These are phyloP conservation scores for Arthrobotrys sphaeroides DNA, from an alignment of 2,329 filamentous ascomycete genomes.

Conservation along the genomic window DNA sequence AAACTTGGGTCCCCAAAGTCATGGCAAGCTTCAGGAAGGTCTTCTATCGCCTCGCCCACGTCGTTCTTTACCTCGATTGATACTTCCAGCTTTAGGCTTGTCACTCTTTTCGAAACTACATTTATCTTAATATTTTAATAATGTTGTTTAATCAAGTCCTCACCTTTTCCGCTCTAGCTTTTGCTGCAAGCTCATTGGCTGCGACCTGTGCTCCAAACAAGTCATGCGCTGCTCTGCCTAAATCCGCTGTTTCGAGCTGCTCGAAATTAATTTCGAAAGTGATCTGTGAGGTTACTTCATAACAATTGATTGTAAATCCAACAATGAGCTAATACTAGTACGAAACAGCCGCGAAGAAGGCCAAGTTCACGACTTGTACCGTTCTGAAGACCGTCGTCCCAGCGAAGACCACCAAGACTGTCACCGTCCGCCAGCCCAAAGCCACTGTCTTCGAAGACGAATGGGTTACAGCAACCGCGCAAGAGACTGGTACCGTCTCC, in stretches of 20 bases:
- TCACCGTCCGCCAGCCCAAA: slow-evolving; percentile 2
- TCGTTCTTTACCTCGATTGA: not conserved
- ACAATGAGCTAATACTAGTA: not conserved
- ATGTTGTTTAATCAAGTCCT: slow-evolving; percentile 40
- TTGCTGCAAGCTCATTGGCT: slow-evolving; percentile 26
- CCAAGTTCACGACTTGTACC: slow-evolving; percentile 36
- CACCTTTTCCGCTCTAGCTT: slow-evolving; percentile 22
- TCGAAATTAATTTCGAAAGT: slow-evolving; percentile 25
- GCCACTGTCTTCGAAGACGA: slow-evolving; percentile 16
- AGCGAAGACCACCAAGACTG: slow-evolving; percentile 11
- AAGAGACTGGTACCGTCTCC: slow-evolving; percentile 19
- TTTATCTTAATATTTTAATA: slow-evolving; percentile 5
- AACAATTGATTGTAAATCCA: no score
- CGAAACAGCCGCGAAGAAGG: slow-evolving; percentile 28
- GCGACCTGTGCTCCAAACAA: slow-evolving; percentile 12
- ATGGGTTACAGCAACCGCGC: not conserved
- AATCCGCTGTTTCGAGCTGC: slow-evolving; percentile 17
- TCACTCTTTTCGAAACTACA: slow-evolving; percentile 8
- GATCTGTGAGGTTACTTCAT: slow-evolving; percentile 6
- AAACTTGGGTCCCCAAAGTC: not conserved
- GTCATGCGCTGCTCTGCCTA: slow-evolving; percentile 16
- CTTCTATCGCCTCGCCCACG: not conserved
- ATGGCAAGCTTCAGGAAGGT: not conserved
- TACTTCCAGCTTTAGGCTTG: not conserved
- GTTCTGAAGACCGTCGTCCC: slow-evolving; percentile 29